Evolutionary conservation across 306 rosid species (phyloP), one percentile per base, ranked within the genome.

Genomic region (Cucumis hystrix): DNA sequence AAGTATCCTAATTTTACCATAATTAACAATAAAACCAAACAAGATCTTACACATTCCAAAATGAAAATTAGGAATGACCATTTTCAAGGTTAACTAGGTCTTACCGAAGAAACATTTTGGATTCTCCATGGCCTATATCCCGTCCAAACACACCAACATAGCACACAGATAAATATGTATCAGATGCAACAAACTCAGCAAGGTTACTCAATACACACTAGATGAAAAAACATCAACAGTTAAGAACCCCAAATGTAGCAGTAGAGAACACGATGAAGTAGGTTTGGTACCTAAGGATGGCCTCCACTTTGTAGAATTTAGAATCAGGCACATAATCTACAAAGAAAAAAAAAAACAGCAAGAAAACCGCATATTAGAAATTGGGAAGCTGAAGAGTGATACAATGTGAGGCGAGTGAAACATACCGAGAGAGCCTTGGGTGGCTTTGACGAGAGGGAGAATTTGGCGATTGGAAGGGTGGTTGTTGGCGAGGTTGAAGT

Each of bases 271-370:
- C 45, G 20, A 51, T 61, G 59, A 30, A 63, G 6, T 21, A 3
- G 30, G 30, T 3, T 43, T 30, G 54, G 47, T 75, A 91, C 98
- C 97, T 89, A 74, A 95, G 83, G 85, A 95, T 89, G 10, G 97
- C 98, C 89, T 92, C 98, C 81, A 95, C 89, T 87, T 92, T 90
- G 87, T 90, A 95, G 83, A 90, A 92, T 72, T 95, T 62, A 40
- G 97, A 85, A 78, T 87, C 90, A 14, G 96, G 96, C 73, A 79
- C 57, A 84, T 89, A 89, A 47, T 73, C 97, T 86, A 84, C 76
- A 52, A 77, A 52, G 57, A 23, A 23, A 23, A 23, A 23, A 23
- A 52, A 17, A 52, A 47, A 47, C 54, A 47, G 54, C 16, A 47
- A 49, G 58, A 69, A 54, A 78, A 39, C 33, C 40, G 51, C 14